Evolutionary conservation across 306 rosid species (phyloP).

Genomic region (Trichosanthes truncata): DNA sequence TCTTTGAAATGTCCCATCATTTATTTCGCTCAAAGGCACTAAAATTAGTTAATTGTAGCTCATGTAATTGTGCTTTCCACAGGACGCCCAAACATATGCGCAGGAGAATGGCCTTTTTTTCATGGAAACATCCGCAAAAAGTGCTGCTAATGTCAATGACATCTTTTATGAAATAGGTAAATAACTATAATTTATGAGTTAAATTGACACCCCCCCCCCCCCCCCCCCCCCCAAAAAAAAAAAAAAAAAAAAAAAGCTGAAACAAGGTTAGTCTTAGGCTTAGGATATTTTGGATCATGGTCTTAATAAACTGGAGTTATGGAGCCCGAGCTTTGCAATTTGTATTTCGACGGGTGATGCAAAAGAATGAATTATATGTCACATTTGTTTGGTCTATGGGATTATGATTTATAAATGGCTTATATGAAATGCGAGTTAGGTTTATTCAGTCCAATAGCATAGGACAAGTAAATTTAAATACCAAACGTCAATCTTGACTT

Average conservation of each 20-base stretch:
- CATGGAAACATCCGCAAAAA: conserved; percentile 59
- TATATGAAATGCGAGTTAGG: neutral
- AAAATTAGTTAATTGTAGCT: neutral
- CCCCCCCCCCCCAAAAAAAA: too few relatives aligned
- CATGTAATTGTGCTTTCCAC: conserved; percentile 3
- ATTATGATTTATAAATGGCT: neutral
- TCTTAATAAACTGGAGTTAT: neutral
- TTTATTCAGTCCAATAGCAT: neutral
- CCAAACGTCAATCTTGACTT: neutral
- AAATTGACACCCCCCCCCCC: neutral
- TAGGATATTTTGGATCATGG: neutral
- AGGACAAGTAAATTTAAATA: neutral
- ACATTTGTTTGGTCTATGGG: neutral
- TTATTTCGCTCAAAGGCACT: neutral
- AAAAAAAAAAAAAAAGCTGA: neutral
- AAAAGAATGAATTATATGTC: neutral
- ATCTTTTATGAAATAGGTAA: conserved; percentile 50
- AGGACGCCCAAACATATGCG: conserved; percentile 54
- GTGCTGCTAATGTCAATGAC: conserved; percentile 48
- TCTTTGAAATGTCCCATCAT: neutral
- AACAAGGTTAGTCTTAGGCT: neutral
- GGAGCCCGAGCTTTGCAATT: neutral
- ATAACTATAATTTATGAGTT: neutral
- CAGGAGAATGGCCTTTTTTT: conserved; percentile 52
- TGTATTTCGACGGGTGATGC: neutral